Evolutionary conservation across 1,284 basidiomycete genomes (phyloP).

Genomic region (Cystobasidium slooffiae): DNA sequence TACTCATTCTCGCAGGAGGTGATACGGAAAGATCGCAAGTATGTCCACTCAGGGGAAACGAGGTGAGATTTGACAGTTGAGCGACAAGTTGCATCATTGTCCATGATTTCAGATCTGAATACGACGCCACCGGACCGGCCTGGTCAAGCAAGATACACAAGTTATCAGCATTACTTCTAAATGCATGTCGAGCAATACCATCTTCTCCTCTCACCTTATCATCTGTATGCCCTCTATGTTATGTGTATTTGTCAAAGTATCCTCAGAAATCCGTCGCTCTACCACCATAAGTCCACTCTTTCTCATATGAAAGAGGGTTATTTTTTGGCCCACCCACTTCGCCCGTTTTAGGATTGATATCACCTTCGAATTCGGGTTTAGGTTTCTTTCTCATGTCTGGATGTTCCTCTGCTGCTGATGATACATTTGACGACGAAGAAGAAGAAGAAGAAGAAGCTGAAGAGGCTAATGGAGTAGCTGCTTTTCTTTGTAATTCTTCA

Average conservation of each 20-base stretch:
- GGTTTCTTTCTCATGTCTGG: conserved; percentile 57
- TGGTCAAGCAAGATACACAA: no score
- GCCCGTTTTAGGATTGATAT: conserved; percentile 63
- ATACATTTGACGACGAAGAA: background rate
- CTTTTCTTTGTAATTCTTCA: conserved; percentile 54
- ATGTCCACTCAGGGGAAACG: no score
- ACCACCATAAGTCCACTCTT: conserved; percentile 46
- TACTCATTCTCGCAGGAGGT: no score
- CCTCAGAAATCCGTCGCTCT: conserved; percentile 45
- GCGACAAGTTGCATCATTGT: no score
- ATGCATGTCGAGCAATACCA: no score
- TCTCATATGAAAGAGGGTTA: conserved; percentile 59
- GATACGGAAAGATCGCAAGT: no score
- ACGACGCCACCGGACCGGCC: no score
- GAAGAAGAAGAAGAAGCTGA: conserved; percentile 26
- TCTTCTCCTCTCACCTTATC: no score
- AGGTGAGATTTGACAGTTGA: no score
- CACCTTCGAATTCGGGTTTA: conserved; percentile 62
- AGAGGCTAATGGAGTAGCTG: conserved; percentile 30
- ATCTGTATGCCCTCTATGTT: no score
- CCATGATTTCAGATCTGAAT: no score
- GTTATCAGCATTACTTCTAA: no score
- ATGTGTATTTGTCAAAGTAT: background rate
- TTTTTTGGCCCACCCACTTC: conserved; percentile 64
- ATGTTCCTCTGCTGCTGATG: conserved; percentile 49